A percentile compares a stretch with the other conserved stretches of the same genome.
Conservation (phyloP, 495 filamentous ascomycete species). For the Venustampulla echinocandica region DNA sequence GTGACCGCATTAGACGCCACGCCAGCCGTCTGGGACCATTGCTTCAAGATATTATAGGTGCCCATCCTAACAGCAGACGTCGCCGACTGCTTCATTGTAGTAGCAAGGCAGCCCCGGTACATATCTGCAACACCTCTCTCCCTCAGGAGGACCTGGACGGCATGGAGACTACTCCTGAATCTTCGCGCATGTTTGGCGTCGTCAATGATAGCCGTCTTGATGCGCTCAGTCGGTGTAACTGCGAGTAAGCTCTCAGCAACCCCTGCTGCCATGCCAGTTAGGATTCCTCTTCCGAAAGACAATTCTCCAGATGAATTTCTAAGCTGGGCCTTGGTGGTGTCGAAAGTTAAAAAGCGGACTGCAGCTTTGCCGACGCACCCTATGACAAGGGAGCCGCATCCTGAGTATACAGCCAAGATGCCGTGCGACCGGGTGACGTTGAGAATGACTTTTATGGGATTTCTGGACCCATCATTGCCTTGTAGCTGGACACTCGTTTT, state of each 20-base stretch:
- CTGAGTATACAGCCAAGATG: conserved; percentile 1
- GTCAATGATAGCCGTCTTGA: conserved; percentile 62
- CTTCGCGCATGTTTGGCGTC: conserved; percentile 45
- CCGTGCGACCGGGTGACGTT: conserved; percentile 1
- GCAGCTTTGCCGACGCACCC: conserved; percentile 45
- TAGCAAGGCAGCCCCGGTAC: conserved; percentile 50
- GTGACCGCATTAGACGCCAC: conserved; percentile 27
- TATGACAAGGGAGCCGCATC: conserved; percentile 9
- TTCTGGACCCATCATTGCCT: not conserved
- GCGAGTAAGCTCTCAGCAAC: conserved; percentile 47
- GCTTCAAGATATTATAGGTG: conserved; percentile 56
- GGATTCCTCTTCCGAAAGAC: conserved; percentile 40
- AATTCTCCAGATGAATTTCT: conserved; percentile 28
- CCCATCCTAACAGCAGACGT: conserved; percentile 59
- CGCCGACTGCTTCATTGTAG: conserved; percentile 56
- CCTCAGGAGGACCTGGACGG: conserved; percentile 34
- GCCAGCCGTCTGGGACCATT: conserved; percentile 36
- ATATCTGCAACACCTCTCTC: conserved; percentile 44
- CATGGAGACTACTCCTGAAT: conserved; percentile 44
- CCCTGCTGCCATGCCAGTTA: conserved; percentile 52
- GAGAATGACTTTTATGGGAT: not conserved
- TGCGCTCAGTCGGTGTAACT: conserved; percentile 57
- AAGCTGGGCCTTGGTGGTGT: conserved; percentile 50
- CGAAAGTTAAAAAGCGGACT: conserved; percentile 58
- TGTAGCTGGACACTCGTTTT: conserved; percentile 8